Base-by-base conservation (phyloP, 768 basidiomycete species). In the Guyanaporus albipodus region DNA sequence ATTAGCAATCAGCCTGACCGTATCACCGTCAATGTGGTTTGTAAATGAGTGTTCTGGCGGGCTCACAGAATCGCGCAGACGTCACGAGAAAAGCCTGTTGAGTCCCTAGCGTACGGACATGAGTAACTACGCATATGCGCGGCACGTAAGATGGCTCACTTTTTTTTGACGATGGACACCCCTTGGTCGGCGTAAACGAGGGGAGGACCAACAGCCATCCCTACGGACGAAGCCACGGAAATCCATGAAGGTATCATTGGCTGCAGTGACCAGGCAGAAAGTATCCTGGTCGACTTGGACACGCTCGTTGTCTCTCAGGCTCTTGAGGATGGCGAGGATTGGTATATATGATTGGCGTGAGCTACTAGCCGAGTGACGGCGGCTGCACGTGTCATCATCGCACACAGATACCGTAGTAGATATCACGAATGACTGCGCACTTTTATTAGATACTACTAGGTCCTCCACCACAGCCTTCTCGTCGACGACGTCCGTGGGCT, bases 151-250 rank as follows among this genome's bases (percentile, higher is more conserved):
- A 50, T 19, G 12, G 63, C 75, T 48, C 40, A 77, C 87, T 80
- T 82, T 71, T 87, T 89, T 40, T 74, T 78, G 50, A 91, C 67
- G 44, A 92, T 92, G n/a, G 87, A 91, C 43, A 73, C 64, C 0
- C 87, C 82, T 64, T 90, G 87, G 69, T 91, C 90, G 33, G 79
- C 84, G 55, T 92, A 92, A 11, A 91, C 88, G 46, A 92, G 72
- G 14, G 90, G 87, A 19, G 89, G 87, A 7, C 85, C 89, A 17
- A 91, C 70, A 21, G 88, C 90, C 89, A 91, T 91, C 29, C 86
- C 87, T 35, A 86, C 60, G 11, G 87, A 87, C 10, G 86, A 83
- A 8, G 72, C 52, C 10, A 73, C 78, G 14, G 84, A 78, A n/a
- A 90, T 47, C 88, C 87, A 91, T 56, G 75, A 62, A 33, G 76